Evolutionary conservation across 2,329 filamentous ascomycete species (phyloP).

Genomic region (Shiraia bambusicola): DNA sequence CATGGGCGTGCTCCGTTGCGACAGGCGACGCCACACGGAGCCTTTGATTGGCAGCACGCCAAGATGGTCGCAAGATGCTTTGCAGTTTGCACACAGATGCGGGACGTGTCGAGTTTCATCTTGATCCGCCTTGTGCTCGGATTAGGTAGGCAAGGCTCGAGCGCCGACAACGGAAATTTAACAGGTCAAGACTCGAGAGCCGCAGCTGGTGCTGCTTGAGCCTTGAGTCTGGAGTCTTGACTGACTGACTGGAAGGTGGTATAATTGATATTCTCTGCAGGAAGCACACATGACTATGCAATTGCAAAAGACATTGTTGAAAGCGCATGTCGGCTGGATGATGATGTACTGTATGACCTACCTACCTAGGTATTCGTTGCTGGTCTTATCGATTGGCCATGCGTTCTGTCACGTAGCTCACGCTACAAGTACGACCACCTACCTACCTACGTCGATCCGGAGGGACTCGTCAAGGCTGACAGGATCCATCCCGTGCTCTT

Average conservation of each 20-base stretch:
- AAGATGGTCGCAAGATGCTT: slow-evolving; percentile 31
- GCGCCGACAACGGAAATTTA: slow-evolving; percentile 40
- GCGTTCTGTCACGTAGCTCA: slow-evolving; percentile 33
- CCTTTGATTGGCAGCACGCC: slow-evolving; percentile 26
- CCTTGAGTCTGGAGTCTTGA: too few relatives aligned
- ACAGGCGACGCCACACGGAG: slow-evolving; percentile 5
- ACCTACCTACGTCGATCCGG: slow-evolving; percentile 41
- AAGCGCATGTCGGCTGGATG: slow-evolving; percentile 26
- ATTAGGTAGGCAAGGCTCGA: slow-evolving; percentile 36
- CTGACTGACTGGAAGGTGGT: too few relatives aligned
- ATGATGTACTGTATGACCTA: too few relatives aligned
- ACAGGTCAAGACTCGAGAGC: slow-evolving; percentile 34
- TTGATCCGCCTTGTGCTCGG: slow-evolving; percentile 31
- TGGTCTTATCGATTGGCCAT: slow-evolving; percentile 44
- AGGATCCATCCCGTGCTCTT: slow-evolving; percentile 33
- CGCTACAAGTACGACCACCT: too few relatives aligned
- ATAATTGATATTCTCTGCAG: too few relatives aligned
- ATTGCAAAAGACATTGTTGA: too few relatives aligned
- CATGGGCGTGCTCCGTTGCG: slow-evolving; percentile 6
- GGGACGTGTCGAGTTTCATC: slow-evolving; percentile 38
- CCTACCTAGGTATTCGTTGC: too few relatives aligned
- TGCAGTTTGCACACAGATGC: slow-evolving; percentile 34
- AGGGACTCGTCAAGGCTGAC: slow-evolving; percentile 38
- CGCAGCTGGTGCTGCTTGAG: too few relatives aligned
- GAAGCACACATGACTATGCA: too few relatives aligned